Percentiles rank a stretch among this genome's conserved stretches.
phyloP scores from a whole-genome alignment of 2,329 filamentous ascomycete genomes.

The Pestalotiopsis sp. region DNA sequence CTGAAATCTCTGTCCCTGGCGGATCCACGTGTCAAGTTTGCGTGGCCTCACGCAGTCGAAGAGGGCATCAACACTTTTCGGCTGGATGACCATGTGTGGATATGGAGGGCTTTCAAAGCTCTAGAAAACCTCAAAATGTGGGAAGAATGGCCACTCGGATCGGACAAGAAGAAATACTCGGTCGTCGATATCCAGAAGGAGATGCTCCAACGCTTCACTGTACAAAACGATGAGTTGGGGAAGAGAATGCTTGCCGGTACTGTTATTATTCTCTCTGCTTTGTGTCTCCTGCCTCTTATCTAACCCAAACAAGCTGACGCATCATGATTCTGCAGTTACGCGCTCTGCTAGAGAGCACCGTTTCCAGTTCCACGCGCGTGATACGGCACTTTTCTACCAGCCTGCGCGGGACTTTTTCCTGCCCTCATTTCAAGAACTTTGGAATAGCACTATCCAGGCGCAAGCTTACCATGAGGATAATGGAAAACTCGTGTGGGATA shows the following conservation, averaged over 20 bases:
- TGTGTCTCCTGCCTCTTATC: not conserved
- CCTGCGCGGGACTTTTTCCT: not conserved
- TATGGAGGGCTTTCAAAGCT: conserved; percentile 18
- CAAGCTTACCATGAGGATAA: conserved; percentile 17
- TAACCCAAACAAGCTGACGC: not conserved
- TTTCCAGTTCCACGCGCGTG: conserved; percentile 22
- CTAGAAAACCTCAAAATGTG: conserved; percentile 3
- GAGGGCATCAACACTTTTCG: conserved; percentile 13
- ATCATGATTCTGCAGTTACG: not conserved
- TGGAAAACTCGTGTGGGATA: conserved; percentile 15
- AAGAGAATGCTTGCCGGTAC: conserved; percentile 19
- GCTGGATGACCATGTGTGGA: conserved; percentile 21
- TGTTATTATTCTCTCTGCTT: not conserved
- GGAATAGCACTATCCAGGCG: conserved; percentile 17
- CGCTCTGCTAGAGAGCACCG: conserved; percentile 19
- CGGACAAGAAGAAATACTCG: not conserved
- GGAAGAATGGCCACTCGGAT: not conserved
- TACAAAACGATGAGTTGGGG: conserved; percentile 13
- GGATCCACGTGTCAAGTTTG: conserved; percentile 7
- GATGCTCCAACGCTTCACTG: conserved; percentile 16
- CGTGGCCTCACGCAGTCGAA: conserved; percentile 17
- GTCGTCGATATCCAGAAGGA: conserved; percentile 13
- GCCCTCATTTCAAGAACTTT: conserved; percentile 12
- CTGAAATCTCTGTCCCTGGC: not conserved
- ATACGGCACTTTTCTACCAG: conserved; percentile 20